Evolutionary conservation across 139 green algal species (phyloP).

Genomic region (Chlamydomonas sphaeroides): DNA sequence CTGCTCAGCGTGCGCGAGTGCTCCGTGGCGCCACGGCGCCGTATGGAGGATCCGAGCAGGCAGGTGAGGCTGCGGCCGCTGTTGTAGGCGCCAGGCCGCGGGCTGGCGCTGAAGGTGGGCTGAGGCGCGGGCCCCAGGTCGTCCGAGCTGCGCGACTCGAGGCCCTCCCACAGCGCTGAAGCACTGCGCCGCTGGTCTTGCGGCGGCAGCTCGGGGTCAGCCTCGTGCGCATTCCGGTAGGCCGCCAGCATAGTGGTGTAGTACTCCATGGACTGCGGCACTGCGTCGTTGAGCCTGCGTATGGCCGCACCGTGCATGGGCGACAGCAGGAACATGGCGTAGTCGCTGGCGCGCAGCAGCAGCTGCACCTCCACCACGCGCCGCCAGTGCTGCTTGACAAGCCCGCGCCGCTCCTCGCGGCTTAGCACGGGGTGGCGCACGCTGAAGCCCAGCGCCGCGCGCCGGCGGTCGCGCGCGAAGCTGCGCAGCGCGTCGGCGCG

Average conservation of each 20-base stretch:
- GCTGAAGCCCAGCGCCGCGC: slow-evolving; percentile 14
- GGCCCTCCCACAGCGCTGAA: background rate
- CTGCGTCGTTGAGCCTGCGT: background rate
- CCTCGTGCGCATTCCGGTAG: background rate
- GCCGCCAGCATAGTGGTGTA: background rate
- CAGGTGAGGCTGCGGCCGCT: no score
- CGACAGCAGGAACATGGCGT: slow-evolving; percentile 52
- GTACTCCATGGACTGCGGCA: background rate
- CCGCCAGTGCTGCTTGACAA: slow-evolving; percentile 3
- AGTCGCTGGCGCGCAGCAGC: slow-evolving; percentile 46
- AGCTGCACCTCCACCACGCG: slow-evolving; percentile 23
- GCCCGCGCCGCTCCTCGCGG: background rate
- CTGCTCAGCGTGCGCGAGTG: background rate
- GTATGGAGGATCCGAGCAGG: no score
- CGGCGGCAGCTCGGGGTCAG: no score
- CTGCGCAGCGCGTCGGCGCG: background rate
- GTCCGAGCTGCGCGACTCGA: no score
- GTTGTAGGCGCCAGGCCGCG: background rate
- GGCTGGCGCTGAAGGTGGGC: background rate
- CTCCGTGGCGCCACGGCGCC: background rate
- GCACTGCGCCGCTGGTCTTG: no score
- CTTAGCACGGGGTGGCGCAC: no score
- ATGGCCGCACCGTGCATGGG: background rate
- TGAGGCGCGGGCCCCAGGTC: no score
- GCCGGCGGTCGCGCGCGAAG: slow-evolving; percentile 41